These are phyloP conservation scores for Eudorina sp. DNA, from an alignment of 139 green algal species.

Conservation along the genomic window DNA sequence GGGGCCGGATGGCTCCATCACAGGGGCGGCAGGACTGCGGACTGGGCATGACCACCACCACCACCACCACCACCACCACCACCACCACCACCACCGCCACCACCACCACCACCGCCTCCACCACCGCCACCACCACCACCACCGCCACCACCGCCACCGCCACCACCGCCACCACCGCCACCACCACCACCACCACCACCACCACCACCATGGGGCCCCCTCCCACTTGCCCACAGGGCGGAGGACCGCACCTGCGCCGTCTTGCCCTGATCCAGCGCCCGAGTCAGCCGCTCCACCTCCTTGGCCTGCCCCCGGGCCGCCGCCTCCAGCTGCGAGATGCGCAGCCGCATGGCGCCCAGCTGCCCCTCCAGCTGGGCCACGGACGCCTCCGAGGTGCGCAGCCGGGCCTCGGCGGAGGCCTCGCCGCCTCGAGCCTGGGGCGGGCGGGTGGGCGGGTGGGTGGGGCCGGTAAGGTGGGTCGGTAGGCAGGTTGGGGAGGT, in stretches of 20 bases:
- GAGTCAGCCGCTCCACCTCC: constrained; percentile 49
- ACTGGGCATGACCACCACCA: no score
- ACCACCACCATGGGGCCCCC: neutral
- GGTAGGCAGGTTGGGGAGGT: no score
- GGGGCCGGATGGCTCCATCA: no score
- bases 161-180: no score
- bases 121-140: no score
- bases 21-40: no score
- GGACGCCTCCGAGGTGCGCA: neutral
- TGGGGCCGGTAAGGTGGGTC: no score
- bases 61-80: no score
- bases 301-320: constrained; percentile 20
- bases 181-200: no score
- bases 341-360: neutral
- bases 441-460: neutral
- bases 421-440: neutral
- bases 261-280: constrained; percentile 30
- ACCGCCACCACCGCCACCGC: no score
- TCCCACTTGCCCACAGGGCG: neutral
- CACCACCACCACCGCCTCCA: no score
- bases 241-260: constrained; percentile 2
- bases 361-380: neutral
- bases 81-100: no score
- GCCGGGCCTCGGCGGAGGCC: neutral
- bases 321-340: constrained; percentile 21